Evolutionary conservation across 306 rosid species (phyloP), one percentile per base, ranked within the genome.

Genomic region (Citrullus amarus): DNA sequence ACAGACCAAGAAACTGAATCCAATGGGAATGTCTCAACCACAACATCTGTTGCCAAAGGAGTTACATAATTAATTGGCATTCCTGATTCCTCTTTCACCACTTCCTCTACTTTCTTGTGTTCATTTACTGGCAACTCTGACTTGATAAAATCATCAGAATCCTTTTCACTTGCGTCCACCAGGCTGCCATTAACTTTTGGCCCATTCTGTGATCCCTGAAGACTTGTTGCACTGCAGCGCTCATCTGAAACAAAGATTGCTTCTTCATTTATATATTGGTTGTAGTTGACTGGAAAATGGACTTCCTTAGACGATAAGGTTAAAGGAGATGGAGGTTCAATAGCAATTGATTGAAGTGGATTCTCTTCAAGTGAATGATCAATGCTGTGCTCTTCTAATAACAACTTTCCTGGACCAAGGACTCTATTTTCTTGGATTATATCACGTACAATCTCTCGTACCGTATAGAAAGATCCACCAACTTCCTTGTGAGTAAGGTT

Each of bases 391-490:
- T 85, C 89, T 71, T 86, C 95, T 65, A 78, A 55, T 75, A 28
- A 78, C 80, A 87, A 83, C 85, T 85, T 92, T 85, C 93, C 93
- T 82, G 99, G 99, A 78, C 99, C 97, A 78, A 95, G 82, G 53
- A 92, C 97, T 84, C 97, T 88, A 82, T 95, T 95, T 80, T 95
- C 98, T 89, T 91, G 99, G 81, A 95, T 95, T 83, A 95, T 77
- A 80, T 95, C 99, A 13, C 98, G 87, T 59, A 95, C 98, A 83
- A 95, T 95, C 89, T 95, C 99, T 57, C 99, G 87, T n/a, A 95
- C 97, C 0, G 97, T 95, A 88, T 95, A 95, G 89, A 94, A 94
- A 77, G 98, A 94, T 44, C 98, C 98, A 79, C 98, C 98, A 12
- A 95, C 99, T 86, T 95, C 99, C 86, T 92, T 92, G 84, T 95